A percentile compares a stretch with the other conserved stretches of the same genome.
These are phyloP conservation scores for Nemania abortiva DNA, from an alignment of 2,329 filamentous ascomycete species.

Conservation along the genomic window DNA sequence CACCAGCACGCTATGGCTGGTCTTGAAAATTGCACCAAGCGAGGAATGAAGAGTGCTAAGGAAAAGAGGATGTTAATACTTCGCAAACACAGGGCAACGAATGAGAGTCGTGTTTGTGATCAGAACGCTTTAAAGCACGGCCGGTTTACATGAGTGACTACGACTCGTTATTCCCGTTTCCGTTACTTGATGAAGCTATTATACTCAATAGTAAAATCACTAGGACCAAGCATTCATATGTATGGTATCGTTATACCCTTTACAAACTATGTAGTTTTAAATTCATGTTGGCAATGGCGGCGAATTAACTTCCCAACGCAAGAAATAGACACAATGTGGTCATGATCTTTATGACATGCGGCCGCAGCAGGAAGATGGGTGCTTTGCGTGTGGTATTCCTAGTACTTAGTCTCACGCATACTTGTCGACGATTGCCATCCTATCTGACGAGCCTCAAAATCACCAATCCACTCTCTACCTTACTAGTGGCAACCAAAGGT, in stretches of 20 bases:
- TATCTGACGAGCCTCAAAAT: neutral
- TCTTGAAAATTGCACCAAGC: conserved; percentile 21
- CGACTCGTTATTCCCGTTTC: neutral
- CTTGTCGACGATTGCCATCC: neutral
- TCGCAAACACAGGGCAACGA: neutral
- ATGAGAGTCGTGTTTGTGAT: neutral
- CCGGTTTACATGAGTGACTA: neutral
- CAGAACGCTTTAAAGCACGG: neutral
- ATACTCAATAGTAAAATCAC: neutral
- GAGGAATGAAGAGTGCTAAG: neutral
- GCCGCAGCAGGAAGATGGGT: neutral
- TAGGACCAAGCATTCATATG: neutral
- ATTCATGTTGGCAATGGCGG: too few relatives aligned
- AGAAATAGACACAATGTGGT: neutral
- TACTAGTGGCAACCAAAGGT: too few relatives aligned
- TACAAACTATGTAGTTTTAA: neutral
- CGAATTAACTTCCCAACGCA: neutral
- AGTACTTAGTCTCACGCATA: neutral
- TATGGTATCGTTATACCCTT: neutral
- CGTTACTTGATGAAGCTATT: neutral
- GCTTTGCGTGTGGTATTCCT: neutral
- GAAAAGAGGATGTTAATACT: neutral
- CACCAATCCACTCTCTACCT: too few relatives aligned
- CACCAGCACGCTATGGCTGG: conserved; percentile 35
- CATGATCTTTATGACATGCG: neutral